Conservation (phyloP, 2,329 filamentous ascomycete genomes). For the Colletotrichum sp. region DNA sequence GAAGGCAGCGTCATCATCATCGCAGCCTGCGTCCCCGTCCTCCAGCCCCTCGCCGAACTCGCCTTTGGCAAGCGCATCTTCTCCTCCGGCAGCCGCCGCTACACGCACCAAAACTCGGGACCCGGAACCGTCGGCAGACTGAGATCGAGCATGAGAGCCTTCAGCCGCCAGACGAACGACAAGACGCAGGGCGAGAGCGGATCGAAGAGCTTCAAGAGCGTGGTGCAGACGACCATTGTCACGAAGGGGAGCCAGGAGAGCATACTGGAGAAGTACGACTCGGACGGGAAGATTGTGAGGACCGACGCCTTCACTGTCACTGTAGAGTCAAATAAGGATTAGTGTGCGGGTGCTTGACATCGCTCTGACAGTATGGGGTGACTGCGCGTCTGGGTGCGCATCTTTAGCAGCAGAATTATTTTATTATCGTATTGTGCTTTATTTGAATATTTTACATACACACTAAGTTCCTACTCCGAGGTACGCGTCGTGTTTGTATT, state of each 20-base stretch:
- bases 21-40: constrained; percentile 36
- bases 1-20: constrained; percentile 39
- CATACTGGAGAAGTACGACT: not conserved
- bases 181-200: not conserved
- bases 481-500: too few species aligned
- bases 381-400: too few species aligned
- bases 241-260: not conserved
- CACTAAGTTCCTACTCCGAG: too few species aligned
- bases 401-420: too few species aligned
- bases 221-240: not conserved
- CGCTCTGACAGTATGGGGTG: not conserved
- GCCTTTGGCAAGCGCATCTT: constrained; percentile 8
- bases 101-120: not conserved
- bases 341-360: not conserved
- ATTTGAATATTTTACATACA: too few species aligned
- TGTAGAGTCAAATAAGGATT: not conserved
- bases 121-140: not conserved
- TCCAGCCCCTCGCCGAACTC: constrained; percentile 31
- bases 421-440: too few species aligned
- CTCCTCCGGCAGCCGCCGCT: not conserved
- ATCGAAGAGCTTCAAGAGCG: not conserved
- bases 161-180: not conserved
- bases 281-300: not conserved
- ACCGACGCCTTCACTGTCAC: not conserved
- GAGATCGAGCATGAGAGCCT: not conserved